These are phyloP conservation scores for Apiospora aurea DNA, from an alignment of 2,329 filamentous ascomycete species.

Conservation along the genomic window DNA sequence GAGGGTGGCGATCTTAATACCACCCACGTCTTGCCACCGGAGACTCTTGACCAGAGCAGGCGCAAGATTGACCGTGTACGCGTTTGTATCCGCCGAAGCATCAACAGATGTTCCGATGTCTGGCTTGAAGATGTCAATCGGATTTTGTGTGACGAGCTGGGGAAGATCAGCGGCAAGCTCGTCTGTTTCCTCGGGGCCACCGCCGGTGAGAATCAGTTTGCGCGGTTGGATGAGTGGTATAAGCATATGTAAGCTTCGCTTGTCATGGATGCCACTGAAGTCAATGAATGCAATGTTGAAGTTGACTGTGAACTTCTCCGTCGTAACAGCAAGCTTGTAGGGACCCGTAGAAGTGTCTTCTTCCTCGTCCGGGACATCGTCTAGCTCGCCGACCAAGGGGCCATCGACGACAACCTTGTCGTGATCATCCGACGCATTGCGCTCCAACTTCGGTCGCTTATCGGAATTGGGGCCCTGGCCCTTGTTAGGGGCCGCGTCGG, in stretches of 20 bases:
- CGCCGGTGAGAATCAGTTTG: slow-evolving; percentile 92
- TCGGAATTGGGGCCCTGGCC: slow-evolving; percentile 54
- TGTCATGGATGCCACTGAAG: slow-evolving; percentile 91
- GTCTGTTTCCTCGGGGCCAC: slow-evolving; percentile 78
- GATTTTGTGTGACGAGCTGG: slow-evolving; percentile 64
- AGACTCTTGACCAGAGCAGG: slow-evolving; percentile 84
- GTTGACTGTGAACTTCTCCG: slow-evolving; percentile 70
- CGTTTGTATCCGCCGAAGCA: slow-evolving; percentile 96
- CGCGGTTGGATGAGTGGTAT: slow-evolving; percentile 93
- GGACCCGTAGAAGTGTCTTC: slow-evolving; percentile 66
- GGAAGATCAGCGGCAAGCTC: slow-evolving; percentile 82
- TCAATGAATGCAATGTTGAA: slow-evolving; percentile 87
- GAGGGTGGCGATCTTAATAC: slow-evolving; percentile 89
- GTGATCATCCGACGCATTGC: slow-evolving; percentile 53
- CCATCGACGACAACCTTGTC: slow-evolving; percentile 50
- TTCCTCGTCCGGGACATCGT: slow-evolving; percentile 63
- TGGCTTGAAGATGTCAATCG: slow-evolving; percentile 83
- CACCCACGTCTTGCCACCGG: slow-evolving; percentile 93
- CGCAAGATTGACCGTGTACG: slow-evolving; percentile 92
- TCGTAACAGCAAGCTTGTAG: slow-evolving; percentile 74
- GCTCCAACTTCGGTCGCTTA: slow-evolving; percentile 65
- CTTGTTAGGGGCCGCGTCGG: slow-evolving; percentile 64
- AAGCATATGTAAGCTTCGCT: slow-evolving; percentile 91
- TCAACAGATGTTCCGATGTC: slow-evolving; percentile 76
- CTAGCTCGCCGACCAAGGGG: slow-evolving; percentile 61